Conservation (phyloP, 148 eudicot species). For the Rhododendron henanense region DNA sequence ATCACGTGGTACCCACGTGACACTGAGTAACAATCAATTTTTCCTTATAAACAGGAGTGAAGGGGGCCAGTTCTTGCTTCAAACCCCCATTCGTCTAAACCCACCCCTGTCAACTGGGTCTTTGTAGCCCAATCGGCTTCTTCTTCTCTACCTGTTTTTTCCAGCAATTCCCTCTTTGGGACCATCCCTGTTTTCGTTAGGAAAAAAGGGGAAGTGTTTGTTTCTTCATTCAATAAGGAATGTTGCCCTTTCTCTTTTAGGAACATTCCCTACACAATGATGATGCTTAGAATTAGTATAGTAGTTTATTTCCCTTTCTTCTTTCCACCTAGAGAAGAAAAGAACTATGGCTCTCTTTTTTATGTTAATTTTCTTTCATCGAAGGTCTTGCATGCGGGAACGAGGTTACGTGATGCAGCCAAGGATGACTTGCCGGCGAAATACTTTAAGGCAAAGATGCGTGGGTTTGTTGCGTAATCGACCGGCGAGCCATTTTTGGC, state of each 20-base stretch:
- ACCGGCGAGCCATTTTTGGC: conserved; percentile 37
- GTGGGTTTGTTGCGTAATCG: neutral
- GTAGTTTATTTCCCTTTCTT: neutral
- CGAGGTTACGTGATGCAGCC: conserved; percentile 39
- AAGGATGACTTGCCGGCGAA: conserved; percentile 61
- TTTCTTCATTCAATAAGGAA: conserved; percentile 11
- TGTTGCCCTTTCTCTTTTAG: conserved; percentile 5
- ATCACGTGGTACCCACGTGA: fast-evolving
- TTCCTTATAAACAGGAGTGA: conserved; percentile 4
- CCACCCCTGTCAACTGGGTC: conserved; percentile 13
- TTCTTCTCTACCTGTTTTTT: conserved; percentile 7
- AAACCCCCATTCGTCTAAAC: conserved; percentile 2
- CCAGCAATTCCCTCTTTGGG: conserved; percentile 11
- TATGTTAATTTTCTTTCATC: conserved; percentile 12
- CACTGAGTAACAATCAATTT: neutral
- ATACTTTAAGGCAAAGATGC: neutral
- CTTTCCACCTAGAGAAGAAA: neutral
- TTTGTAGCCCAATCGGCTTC: conserved; percentile 14
- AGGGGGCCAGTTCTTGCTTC: conserved; percentile 2
- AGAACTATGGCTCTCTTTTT: neutral
- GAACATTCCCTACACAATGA: neutral
- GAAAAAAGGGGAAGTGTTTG: neutral
- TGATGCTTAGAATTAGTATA: too few relatives aligned
- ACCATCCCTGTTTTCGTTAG: neutral
- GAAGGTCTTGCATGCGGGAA: conserved; percentile 47